phyloP scores from a whole-genome alignment of 164 flowering plant genomes.

The Piper longum region DNA sequence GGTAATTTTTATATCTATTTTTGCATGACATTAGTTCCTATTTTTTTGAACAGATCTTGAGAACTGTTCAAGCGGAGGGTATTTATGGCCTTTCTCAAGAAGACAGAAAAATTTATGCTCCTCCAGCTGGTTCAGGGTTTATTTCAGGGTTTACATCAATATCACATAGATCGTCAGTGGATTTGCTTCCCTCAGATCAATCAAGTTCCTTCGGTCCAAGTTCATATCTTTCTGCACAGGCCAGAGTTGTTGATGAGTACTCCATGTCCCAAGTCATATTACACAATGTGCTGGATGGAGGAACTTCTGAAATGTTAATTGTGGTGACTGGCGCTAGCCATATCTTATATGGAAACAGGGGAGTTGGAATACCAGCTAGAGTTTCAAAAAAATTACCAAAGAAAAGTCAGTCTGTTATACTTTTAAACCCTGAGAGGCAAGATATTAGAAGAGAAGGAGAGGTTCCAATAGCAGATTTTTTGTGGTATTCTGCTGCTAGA shows the following conservation, averaged over 20 bases:
- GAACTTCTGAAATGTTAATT: conserved; percentile 54
- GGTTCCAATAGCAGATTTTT: conserved; percentile 87
- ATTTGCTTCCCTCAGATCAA: conserved; percentile 30
- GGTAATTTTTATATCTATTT: no score
- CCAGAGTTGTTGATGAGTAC: conserved; percentile 75
- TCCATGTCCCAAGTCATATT: conserved; percentile 73
- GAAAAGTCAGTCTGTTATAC: conserved; percentile 78
- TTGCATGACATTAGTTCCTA: neutral
- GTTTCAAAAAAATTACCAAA: conserved; percentile 75
- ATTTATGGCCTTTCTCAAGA: conserved; percentile 70
- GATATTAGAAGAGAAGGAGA: conserved; percentile 80
- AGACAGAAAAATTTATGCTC: conserved; percentile 62
- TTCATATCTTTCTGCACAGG: conserved; percentile 81
- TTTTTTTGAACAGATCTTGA: conserved; percentile 36
- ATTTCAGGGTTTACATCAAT: conserved; percentile 66
- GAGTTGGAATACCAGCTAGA: conserved; percentile 88
- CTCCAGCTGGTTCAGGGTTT: conserved; percentile 94
- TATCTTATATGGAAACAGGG: conserved; percentile 77
- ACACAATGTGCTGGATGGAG: conserved; percentile 50
- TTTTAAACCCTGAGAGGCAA: conserved; percentile 93
- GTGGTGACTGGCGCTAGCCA: conserved; percentile 94
- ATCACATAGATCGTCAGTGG: conserved; percentile 46
- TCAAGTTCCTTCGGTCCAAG: conserved; percentile 69
- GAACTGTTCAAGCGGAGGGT: conserved; percentile 94
- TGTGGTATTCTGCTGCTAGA: conserved; percentile 97